A percentile compares a stretch with the other conserved stretches of the same genome.
These are phyloP conservation scores for Scheffersomyces cryptocercus DNA, from an alignment of 1,139 yeast genomes.

Conservation along the genomic window DNA sequence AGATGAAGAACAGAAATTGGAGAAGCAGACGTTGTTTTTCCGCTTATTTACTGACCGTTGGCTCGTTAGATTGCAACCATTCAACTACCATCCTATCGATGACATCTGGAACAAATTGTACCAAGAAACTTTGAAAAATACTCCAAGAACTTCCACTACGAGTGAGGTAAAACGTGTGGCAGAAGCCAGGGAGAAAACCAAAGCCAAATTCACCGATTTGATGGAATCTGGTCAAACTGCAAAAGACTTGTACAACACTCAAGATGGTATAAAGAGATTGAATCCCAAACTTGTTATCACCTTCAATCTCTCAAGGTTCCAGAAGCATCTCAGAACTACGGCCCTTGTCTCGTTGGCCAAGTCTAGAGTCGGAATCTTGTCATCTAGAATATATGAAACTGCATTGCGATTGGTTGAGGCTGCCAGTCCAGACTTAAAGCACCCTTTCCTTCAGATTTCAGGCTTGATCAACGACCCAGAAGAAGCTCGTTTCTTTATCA, in stretches of 20 bases:
- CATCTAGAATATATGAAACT: constrained; percentile 64
- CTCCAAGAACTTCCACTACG: constrained; percentile 52
- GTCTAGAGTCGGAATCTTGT: constrained; percentile 68
- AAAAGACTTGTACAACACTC: constrained; percentile 29
- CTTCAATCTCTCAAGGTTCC: constrained; percentile 65
- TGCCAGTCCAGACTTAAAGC: constrained; percentile 44
- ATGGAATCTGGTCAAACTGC: constrained; percentile 33
- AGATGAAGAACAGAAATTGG: constrained; percentile 23
- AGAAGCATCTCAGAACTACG: constrained; percentile 63
- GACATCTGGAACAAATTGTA: constrained; percentile 61
- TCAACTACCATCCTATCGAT: constrained; percentile 44
- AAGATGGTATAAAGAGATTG: constrained; percentile 41
- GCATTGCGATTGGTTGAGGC: constrained; percentile 63
- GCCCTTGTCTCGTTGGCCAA: constrained; percentile 65
- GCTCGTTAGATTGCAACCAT: constrained; percentile 49
- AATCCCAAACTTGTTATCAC: constrained; percentile 55
- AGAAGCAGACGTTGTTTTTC: constrained; percentile 38
- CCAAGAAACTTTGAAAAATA: constrained; percentile 48
- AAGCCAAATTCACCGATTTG: constrained; percentile 39
- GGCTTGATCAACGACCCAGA: constrained; percentile 46
- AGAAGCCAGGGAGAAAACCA: constrained; percentile 66
- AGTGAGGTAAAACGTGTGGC: constrained; percentile 64
- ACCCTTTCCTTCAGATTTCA: constrained; percentile 31
- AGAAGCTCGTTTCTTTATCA: constrained; percentile 29
- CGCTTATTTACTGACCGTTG: constrained; percentile 58